Percentiles rank a stretch among this genome's conserved stretches.
Evolutionary conservation across 306 rosid species (phyloP).

Genomic region (Citrullus mucosospermus): DNA sequence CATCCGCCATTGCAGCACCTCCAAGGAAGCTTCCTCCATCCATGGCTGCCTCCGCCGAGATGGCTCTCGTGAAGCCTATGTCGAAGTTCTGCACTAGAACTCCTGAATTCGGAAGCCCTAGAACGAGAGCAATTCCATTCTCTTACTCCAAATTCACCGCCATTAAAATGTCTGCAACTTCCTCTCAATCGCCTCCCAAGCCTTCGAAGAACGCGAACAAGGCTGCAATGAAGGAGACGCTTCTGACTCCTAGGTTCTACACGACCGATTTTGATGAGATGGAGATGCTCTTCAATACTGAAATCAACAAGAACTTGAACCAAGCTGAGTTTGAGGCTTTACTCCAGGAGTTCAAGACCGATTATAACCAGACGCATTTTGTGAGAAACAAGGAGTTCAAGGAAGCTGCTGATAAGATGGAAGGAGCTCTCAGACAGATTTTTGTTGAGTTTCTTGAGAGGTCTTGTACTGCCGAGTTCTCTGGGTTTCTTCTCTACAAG

Average conservation of each 20-base stretch:
- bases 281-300: slow-evolving; percentile 96
- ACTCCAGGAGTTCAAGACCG: slow-evolving; percentile 98
- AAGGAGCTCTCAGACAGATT: slow-evolving; percentile 80
- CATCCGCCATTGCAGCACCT: slow-evolving; percentile 1
- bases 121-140: slow-evolving; percentile 16
- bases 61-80: slow-evolving; percentile 84
- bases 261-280: slow-evolving; percentile 95
- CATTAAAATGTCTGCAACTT: slow-evolving; percentile 49
- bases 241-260: slow-evolving; percentile 86
- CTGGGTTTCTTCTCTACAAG: slow-evolving; percentile 94
- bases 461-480: slow-evolving; percentile 98
- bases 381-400: slow-evolving; percentile 96
- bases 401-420: slow-evolving; percentile 87
- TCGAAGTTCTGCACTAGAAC: slow-evolving; percentile 41
- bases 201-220: slow-evolving; percentile 39
- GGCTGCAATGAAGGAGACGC: slow-evolving; percentile 67
- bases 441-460: slow-evolving; percentile 97
- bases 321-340: slow-evolving; percentile 71
- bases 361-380: slow-evolving; percentile 91
- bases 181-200: slow-evolving; percentile 24
- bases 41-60: slow-evolving; percentile 64
- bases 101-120: slow-evolving; percentile 32
- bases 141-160: slow-evolving; percentile 25
- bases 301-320: slow-evolving; percentile 83
- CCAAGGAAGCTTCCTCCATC: not conserved